Evolutionary conservation across 768 basidiomycete genomes (phyloP), one percentile per base, ranked within the genome.

Genomic region (Kwoniella sp.): DNA sequence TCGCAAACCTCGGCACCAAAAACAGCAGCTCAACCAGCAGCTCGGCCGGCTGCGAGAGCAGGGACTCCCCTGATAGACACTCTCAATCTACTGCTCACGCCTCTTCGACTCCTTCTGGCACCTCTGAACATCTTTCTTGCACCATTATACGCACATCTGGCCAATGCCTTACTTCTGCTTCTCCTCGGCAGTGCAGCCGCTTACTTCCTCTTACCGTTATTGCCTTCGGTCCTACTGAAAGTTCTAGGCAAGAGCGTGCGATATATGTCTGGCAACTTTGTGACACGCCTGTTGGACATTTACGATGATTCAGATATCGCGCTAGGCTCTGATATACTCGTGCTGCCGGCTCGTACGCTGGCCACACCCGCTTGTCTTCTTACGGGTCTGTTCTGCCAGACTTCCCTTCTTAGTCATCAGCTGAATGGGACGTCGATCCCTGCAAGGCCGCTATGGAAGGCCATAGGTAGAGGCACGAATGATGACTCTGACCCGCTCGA

Each of bases 401-500:
- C 63, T n/a, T 69, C 65, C 5, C 59, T 67, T 2, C 13, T 65
- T 15, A 56, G 68, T 8, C 37, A 49, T n/a, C n/a, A 26, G 26
- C 17, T 24, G 4, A 30, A 63, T 15, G 60, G 57, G 24, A 56
- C 60, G 22, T 40, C 46, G n/a, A 46, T 61, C 22, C 62, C 25
- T 25, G 70, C 70, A 13, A 54, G 52, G 24, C 67, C 70, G 7
- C 68, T 71, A 29, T 72, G 66, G 71, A 25, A 48, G 27, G 36
- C 13, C 1, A 27, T 52, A 29, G 24, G 21, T 9, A 3, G 17
- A 25, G 12, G 17, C n/a, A 26, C 30, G 4, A 30, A 46, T 12
- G 40, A 33, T 27, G 55, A 33, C 2, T 36, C 30, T 36, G 58
- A 60, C 8, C 21, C 48, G 21, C 57, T 76, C 5, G 63, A 72